Base-by-base conservation (phyloP, 495 filamentous ascomycete genomes). In the Trichoderma orchidacearum region DNA sequence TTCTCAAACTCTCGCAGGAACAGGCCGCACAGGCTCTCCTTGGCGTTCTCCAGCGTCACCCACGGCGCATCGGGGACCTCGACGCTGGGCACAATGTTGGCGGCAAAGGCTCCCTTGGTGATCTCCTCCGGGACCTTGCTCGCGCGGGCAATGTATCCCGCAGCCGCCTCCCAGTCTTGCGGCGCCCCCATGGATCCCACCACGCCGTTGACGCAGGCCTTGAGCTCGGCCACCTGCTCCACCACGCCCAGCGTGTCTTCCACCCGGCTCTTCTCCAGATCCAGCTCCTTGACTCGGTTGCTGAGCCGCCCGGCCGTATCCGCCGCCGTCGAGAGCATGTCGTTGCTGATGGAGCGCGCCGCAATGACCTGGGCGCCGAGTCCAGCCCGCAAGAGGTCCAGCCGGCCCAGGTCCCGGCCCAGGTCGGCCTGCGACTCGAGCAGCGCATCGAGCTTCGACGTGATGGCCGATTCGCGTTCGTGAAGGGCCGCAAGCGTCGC, bases 111-210 rank as follows among this genome's bases (percentile, higher is more conserved):
- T 2, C 94, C 87, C 54, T 85, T 74, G 45, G 91, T 75, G 58
- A 96, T 90, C 0, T 85, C 76, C 17, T 79, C 70, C 0, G 93
- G 90, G 36, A 98, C 85, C 60, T 85, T 81, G 38, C 81, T 78
- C 4, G 94, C 89, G 11, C 93, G 84, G 53, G 84, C 80, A 38
- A 97, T 77, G 67, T 96, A 97, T 31, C 79, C 85, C 35, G 93
- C 93, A 3, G 93, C 93, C 0, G 85, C 92, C 72, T 98, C 93
- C 94, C 94, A 98, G 70, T 97, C 94, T 69, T 98, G 93, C 35
- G 94, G 86, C 2, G 90, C 93, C 12, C 93, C 94, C 93, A 98
- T 97, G 36, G 87, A 91, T 17, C 89, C 91, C 13, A 88, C 82
- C 27, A 97, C 90, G n/a, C 93, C 94, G 18, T 96, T 80, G 36